Evolutionary conservation across 345 rosid species (phyloP).

Genomic region (Firmiana major): DNA sequence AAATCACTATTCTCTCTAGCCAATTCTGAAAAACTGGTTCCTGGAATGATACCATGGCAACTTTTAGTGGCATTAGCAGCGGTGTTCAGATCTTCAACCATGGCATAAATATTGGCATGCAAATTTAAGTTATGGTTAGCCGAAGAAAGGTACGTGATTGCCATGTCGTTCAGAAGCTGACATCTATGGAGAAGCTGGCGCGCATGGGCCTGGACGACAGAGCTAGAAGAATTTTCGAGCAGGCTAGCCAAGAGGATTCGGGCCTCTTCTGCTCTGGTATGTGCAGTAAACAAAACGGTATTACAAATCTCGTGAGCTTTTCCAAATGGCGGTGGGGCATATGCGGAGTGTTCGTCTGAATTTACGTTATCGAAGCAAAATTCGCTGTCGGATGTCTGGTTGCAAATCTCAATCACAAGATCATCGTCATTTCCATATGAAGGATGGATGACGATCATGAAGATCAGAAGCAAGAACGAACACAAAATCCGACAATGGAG

Average conservation of each 20-base stretch:
- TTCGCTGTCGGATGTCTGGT: conserved; percentile 12
- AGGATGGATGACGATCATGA: not conserved
- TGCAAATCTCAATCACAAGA: conserved; percentile 24
- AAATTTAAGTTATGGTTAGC: conserved; percentile 21
- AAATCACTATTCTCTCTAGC: not conserved
- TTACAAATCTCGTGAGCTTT: not conserved
- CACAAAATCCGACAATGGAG: not conserved
- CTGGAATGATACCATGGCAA: not conserved
- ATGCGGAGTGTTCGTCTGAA: too few species aligned
- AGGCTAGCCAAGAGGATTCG: not conserved
- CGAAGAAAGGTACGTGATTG: not conserved
- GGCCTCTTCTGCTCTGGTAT: not conserved
- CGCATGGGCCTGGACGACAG: too few species aligned
- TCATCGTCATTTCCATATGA: not conserved
- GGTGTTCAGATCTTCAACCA: not conserved
- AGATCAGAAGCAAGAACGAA: not conserved
- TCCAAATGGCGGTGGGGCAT: too few species aligned
- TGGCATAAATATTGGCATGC: not conserved
- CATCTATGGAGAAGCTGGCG: conserved; percentile 17
- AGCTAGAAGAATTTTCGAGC: too few species aligned
- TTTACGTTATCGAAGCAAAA: conserved; percentile 14
- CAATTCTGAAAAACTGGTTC: not conserved
- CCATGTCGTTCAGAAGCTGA: conserved; percentile 1
- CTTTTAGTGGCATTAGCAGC: not conserved
- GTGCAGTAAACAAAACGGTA: conserved; percentile 16